Conservation (phyloP, 1,139 yeast species). For the Nakaseomyces sp. region DNA sequence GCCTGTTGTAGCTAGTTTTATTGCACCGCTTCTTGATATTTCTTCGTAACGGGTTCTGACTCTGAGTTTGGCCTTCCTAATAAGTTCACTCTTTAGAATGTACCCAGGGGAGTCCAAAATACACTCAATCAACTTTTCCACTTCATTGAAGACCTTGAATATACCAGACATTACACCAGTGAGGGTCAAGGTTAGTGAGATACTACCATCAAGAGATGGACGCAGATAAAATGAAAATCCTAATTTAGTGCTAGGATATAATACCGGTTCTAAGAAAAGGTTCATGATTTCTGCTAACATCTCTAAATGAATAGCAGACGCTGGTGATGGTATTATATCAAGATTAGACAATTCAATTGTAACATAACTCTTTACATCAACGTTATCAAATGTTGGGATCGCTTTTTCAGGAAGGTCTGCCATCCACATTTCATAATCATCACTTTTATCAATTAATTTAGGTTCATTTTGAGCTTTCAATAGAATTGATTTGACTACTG, state of each 20-base stretch:
- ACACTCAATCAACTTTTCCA: constrained; percentile 14
- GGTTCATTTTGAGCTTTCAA: constrained; percentile 24
- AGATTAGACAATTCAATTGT: constrained; percentile 39
- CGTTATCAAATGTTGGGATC: not conserved
- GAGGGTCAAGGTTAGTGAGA: constrained; percentile 41
- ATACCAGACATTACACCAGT: constrained; percentile 42
- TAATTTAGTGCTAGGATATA: constrained; percentile 45
- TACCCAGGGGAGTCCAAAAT: constrained; percentile 11
- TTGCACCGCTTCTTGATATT: constrained; percentile 35
- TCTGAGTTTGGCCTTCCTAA: constrained; percentile 37
- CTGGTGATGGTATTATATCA: constrained; percentile 28
- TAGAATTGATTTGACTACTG: constrained; percentile 26
- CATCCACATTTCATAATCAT: constrained; percentile 45
- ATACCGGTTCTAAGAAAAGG: constrained; percentile 31
- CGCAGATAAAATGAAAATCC: constrained; percentile 48
- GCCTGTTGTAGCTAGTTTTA: constrained; percentile 40
- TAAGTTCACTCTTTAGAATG: constrained; percentile 15
- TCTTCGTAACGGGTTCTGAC: constrained; percentile 39
- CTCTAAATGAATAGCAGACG: constrained; percentile 40
- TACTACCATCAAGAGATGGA: constrained; percentile 44
- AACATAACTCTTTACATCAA: constrained; percentile 14
- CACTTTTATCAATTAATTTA: constrained; percentile 22
- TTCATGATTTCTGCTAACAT: constrained; percentile 42
- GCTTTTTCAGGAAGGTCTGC: constrained; percentile 11
- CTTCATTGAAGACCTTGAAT: constrained; percentile 11